A percentile compares a stretch with the other conserved stretches of the same genome.
These are phyloP conservation scores for Aspergillus fumigatiaffinis DNA, from an alignment of 2,329 filamentous ascomycete genomes.

Conservation along the genomic window DNA sequence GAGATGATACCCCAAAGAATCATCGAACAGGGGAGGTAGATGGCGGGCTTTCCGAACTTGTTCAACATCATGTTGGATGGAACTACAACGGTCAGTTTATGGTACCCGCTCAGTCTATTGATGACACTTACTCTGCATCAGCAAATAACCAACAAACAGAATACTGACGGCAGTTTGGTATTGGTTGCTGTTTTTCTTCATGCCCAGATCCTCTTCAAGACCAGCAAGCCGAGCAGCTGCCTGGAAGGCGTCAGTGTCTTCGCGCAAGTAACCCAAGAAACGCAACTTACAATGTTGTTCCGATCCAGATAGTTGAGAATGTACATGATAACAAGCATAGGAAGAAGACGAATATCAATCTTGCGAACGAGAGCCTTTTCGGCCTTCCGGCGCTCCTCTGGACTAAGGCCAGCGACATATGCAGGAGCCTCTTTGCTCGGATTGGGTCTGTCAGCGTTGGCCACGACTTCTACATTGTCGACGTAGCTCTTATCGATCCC, in stretches of 20 bases:
- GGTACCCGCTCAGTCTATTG: not conserved
- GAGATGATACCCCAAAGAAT: conserved; percentile 60
- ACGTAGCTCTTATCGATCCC: conserved; percentile 19
- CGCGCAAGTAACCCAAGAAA: no score
- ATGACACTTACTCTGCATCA: conserved; percentile 51
- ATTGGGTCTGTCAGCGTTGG: conserved; percentile 24
- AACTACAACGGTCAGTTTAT: conserved; percentile 22
- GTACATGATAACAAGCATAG: conserved; percentile 69
- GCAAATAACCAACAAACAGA: conserved; percentile 57
- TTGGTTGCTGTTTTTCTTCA: conserved; percentile 32
- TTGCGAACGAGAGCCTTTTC: conserved; percentile 64
- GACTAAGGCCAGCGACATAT: conserved; percentile 43
- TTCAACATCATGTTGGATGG: conserved; percentile 50
- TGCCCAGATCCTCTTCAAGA: conserved; percentile 44
- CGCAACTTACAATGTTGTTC: conserved; percentile 52
- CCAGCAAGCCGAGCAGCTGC: conserved; percentile 43
- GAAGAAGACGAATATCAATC: conserved; percentile 65
- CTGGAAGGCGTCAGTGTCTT: conserved; percentile 6
- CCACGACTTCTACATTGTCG: conserved; percentile 23
- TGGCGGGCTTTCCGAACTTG: conserved; percentile 47
- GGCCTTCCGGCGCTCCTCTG: conserved; percentile 49
- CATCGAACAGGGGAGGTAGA: conserved; percentile 54
- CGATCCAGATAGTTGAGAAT: conserved; percentile 69
- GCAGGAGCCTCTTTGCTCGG: conserved; percentile 26
- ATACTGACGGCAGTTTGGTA: conserved; percentile 46